Percentiles rank a stretch among this genome's conserved stretches.
Evolutionary conservation across 1,284 basidiomycete species (phyloP).

Genomic region (Megacollybia platyphylla): DNA sequence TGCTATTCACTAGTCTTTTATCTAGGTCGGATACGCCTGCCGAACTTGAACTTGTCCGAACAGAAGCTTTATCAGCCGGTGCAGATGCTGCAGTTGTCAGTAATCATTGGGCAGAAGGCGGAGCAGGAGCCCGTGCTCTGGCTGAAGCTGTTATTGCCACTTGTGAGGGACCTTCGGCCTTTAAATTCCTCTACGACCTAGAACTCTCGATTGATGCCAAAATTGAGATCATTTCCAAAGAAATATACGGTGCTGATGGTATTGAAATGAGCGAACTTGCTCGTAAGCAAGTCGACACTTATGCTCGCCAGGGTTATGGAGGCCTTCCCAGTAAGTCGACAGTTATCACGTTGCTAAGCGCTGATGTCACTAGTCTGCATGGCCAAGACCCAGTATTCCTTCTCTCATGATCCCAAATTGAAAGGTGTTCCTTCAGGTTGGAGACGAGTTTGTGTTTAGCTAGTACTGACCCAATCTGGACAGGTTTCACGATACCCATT

Average conservation of each 20-base stretch:
- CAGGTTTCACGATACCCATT: constrained; percentile 89
- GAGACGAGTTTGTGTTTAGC: constrained; percentile 6
- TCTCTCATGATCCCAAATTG: constrained; percentile 87
- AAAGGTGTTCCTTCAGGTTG: constrained; percentile 76
- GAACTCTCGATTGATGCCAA: constrained; percentile 78
- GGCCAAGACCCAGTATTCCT: constrained; percentile 97
- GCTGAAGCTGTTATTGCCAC: constrained; percentile 79
- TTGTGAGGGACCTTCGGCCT: constrained; percentile 75
- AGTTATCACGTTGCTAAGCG: constrained; percentile 8
- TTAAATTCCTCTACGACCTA: constrained; percentile 87
- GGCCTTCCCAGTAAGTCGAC: constrained; percentile 61
- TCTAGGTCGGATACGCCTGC: constrained; percentile 82
- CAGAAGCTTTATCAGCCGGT: constrained; percentile 73
- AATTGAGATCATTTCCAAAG: constrained; percentile 77
- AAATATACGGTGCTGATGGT: constrained; percentile 88
- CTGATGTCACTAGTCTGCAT: constrained; percentile 62
- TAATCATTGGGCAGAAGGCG: constrained; percentile 95
- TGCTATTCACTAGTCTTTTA: constrained; percentile 1
- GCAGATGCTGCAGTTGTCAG: constrained; percentile 93
- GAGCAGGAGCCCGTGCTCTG: constrained; percentile 76
- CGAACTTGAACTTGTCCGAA: constrained; percentile 79
- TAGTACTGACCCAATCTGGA: constrained; percentile 7
- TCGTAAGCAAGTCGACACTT: constrained; percentile 79
- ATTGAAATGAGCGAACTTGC: constrained; percentile 78
- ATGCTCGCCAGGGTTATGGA: constrained; percentile 83